Evolutionary conservation across 305 asterid species (phyloP), one percentile per base, ranked within the genome.

Genomic region (Fraxinus xanthoxyloides): DNA sequence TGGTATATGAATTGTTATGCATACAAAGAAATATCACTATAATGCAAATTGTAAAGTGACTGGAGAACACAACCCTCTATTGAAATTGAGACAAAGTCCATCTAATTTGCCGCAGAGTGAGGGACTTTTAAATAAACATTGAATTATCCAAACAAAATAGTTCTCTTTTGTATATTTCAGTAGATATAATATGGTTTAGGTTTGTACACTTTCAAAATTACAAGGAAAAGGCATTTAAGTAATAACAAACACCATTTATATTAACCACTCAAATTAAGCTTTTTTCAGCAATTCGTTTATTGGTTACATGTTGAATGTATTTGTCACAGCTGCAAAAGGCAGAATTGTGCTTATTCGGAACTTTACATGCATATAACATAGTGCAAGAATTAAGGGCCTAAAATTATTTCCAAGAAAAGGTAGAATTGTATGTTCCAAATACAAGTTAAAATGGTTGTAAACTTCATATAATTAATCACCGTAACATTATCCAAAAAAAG

Each of bases 401-500:
- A 23, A 38, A n/a, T 2, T 8, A 10, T 48, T 0, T 21, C 32
- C 19, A 24, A 24, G 4, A 7, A 21, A 63, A 73, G 28, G 67
- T 56, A 56, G 12, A 56, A 56, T 54, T 19, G 30, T 38, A 23
- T 23, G 26, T 63, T 54, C 54, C 34, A 40, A 1, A 40, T 28
- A 10, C 61, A 31, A 40, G 36, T 28, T 70, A 72, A 72, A 38
- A 82, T 77, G 48, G 38, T 32, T 23, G 54, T 38, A 6, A 26
- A 83, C 32, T 23, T 56, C 5, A 73, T 72, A 24, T 30, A 77
- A 84, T 84, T n/a, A 40, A 46, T 43, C 46, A 19, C 34, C 26
- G 51, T 10, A 10, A 24, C 17, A 65, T 24, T 65, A 28, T 28
- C 34, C 34, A 24, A 26, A 65, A 23, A 9, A 26, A 2, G 35